Conservation (phyloP, 257 asterid genomes). For the Paulownia fortunei region DNA sequence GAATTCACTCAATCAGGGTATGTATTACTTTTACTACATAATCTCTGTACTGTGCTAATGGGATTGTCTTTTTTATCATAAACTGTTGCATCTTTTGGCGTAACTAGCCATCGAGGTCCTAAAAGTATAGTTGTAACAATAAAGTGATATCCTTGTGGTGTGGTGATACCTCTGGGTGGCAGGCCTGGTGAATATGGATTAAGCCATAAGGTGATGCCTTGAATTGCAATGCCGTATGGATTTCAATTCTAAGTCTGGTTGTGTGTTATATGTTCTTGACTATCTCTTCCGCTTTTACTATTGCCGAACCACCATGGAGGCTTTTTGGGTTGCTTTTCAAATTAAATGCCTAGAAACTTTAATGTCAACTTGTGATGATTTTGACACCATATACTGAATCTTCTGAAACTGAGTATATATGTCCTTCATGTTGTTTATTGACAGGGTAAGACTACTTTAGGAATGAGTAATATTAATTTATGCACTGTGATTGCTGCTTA, state of each 20-base stretch:
- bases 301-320: not conserved
- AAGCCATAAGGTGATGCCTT: not conserved
- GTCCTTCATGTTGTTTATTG: not conserved
- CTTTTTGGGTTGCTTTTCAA: not conserved
- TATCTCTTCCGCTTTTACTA: not conserved
- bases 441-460: not conserved
- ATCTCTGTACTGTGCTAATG: not conserved
- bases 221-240: not conserved
- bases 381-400: not conserved
- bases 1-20: slow-evolving; percentile 99
- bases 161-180: not conserved
- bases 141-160: not conserved
- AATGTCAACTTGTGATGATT: not conserved
- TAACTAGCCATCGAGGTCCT: not conserved
- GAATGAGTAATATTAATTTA: not conserved
- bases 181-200: not conserved
- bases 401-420: not conserved
- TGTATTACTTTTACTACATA: slow-evolving; percentile 7
- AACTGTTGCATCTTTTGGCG: slow-evolving; percentile 9
- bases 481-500: not conserved
- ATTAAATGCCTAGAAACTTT: not conserved
- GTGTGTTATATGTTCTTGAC: not conserved
- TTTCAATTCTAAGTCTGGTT: not conserved
- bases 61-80: slow-evolving; percentile 8
- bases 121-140: not conserved